These are phyloP conservation scores for Trametes polyzona DNA, from an alignment of 1,284 basidiomycete genomes.

Conservation along the genomic window DNA sequence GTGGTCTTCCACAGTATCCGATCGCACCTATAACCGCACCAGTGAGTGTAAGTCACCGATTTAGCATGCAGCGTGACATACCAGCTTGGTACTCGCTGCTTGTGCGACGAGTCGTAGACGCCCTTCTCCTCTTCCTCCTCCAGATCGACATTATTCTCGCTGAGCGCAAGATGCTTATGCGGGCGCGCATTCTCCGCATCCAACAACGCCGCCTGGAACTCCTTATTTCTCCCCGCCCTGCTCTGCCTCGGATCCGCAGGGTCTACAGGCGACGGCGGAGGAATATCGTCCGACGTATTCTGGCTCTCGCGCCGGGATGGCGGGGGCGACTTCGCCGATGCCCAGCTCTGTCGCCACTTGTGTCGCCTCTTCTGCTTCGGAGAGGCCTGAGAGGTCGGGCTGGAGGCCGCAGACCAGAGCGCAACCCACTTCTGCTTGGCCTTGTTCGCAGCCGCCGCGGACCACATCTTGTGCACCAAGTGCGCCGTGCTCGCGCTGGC, in stretches of 20 bases:
- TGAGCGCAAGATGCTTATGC: slow-evolving; percentile 30
- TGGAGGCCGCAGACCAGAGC: slow-evolving; percentile 6
- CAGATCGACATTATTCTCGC: slow-evolving; percentile 41
- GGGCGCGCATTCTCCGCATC: slow-evolving; percentile 21
- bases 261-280: slow-evolving; percentile 9
- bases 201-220: slow-evolving; percentile 19
- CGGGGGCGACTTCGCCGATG: slow-evolving; percentile 10
- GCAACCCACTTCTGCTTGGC: slow-evolving; percentile 61
- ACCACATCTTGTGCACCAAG: slow-evolving; percentile 42
- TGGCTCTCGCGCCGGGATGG: slow-evolving; percentile 17
- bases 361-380: slow-evolving; percentile 8
- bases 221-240: slow-evolving; percentile 16
- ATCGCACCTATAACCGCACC: slow-evolving; percentile 61
- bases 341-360: slow-evolving; percentile 25
- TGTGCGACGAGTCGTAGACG: slow-evolving; percentile 78
- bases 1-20: slow-evolving; percentile 80
- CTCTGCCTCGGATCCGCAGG: slow-evolving; percentile 20
- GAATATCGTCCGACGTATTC: neutral
- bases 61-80: no score
- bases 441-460: slow-evolving; percentile 53
- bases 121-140: slow-evolving; percentile 53
- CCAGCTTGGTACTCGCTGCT: slow-evolving; percentile 84
- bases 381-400: slow-evolving; percentile 6
- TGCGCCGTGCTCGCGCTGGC: slow-evolving; percentile 29
- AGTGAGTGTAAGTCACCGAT: neutral